Base-by-base conservation (phyloP, 257 asterid species). In the Plantago elongata region DNA sequence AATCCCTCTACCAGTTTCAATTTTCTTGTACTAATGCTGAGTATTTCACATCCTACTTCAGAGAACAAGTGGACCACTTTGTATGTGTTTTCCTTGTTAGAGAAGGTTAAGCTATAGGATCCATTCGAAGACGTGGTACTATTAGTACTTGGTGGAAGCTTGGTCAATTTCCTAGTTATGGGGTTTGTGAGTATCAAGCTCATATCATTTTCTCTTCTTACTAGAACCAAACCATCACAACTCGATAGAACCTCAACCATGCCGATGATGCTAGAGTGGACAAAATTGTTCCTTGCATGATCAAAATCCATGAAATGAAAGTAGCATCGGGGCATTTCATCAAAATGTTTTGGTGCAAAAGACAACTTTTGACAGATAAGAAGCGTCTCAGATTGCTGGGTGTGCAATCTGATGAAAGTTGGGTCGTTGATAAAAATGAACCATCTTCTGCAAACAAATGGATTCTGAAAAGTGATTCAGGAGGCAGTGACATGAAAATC, bases 381-480 rank as follows among this genome's bases (percentile, higher is more conserved):
- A 50, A 70, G 73, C 0, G 69, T 75, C 37, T 79, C 71, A 12
- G 79, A 64, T 9, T 68, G 70, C 45, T 50, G 63, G 15, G 71
- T 51, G 22, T 79, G 84, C 40, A 40, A 44, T n/a, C 14, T 62
- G 51, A 76, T 22, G 51, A 79, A 76, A 49, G 12, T 4, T 7
- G 45, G 9, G 50, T 65, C 56, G 48, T 64, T 73, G 62, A 79
- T 70, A 75, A 75, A 61, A 64, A 18, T 13, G 42, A 55, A 74
- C 74, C 77, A 72, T 10, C 65, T 57, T 75, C 73, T 79, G 79
- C 84, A 75, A 11, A 70, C 77, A 1, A 65, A 75, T 74, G 78
- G 34, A 72, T 43, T 62, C 64, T 57, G 54, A 66, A 48, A 43
- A 75, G 81, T 44, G 74, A 58, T 45, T 64, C 79, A 54, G 76